Evolutionary conservation across 345 rosid species (phyloP).

Genomic region (Pseudoturritis turrita): DNA sequence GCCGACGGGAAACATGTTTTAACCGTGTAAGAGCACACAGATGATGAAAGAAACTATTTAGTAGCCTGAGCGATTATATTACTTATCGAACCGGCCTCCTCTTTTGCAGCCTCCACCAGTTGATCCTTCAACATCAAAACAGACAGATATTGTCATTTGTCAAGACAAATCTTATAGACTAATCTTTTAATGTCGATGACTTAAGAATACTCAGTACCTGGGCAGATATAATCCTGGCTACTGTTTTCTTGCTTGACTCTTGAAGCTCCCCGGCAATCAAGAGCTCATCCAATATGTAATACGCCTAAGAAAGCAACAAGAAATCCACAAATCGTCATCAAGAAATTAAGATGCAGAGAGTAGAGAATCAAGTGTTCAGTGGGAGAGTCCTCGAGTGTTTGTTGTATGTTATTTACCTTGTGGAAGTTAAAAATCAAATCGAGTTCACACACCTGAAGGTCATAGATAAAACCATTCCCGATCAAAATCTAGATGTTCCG

Average conservation of each 20-base stretch:
- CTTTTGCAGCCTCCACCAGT: slow-evolving; percentile 93
- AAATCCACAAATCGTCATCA: neutral
- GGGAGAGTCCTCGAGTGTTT: neutral
- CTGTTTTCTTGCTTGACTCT: slow-evolving; percentile 92
- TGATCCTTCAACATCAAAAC: slow-evolving; percentile 54
- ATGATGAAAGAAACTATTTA: slow-evolving; percentile 40
- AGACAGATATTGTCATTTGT: neutral
- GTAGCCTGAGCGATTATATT: slow-evolving; percentile 93
- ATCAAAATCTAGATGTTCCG: neutral
- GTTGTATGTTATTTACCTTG: slow-evolving; percentile 48
- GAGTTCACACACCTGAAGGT: slow-evolving; percentile 78
- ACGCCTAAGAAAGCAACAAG: slow-evolving; percentile 52
- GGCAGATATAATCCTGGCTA: slow-evolving; percentile 77
- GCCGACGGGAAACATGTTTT: neutral
- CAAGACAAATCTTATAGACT: neutral
- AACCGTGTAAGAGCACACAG: neutral
- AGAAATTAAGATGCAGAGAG: neutral
- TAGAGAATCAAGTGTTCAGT: no score
- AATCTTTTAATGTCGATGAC: neutral
- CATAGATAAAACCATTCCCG: neutral
- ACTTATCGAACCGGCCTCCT: slow-evolving; percentile 81
- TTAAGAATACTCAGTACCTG: slow-evolving; percentile 45
- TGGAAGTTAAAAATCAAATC: slow-evolving; percentile 97
- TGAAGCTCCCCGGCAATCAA: slow-evolving; percentile 95
- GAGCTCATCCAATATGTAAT: slow-evolving; percentile 85